Percentiles rank a stretch among this genome's conserved stretches.
phyloP scores from a whole-genome alignment of 129 eudicot species.

The Smallanthus sonchifolius region DNA sequence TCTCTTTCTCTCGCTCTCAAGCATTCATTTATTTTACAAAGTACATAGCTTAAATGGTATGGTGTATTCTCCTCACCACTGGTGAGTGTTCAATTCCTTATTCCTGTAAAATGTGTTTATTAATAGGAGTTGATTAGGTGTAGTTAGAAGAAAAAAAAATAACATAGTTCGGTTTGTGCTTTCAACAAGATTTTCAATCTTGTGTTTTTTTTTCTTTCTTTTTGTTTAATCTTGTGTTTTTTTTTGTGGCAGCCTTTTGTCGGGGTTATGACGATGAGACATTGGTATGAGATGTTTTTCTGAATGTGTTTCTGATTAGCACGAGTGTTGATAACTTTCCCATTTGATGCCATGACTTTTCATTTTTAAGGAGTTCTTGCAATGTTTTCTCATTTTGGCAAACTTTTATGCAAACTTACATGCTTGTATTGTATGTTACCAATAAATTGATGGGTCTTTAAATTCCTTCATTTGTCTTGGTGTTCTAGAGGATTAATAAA shows the following conservation, averaged over 20 bases:
- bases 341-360: conserved; percentile 6
- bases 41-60: too few relatives aligned
- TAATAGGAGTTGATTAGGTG: too few relatives aligned
- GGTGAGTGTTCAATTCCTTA: too few relatives aligned
- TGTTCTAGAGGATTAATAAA: background rate
- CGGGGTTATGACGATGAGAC: background rate
- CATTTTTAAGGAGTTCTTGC: conserved; percentile 1
- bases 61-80: too few relatives aligned
- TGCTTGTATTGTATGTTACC: conserved; percentile 1
- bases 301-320: conserved; percentile 18
- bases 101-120: too few relatives aligned
- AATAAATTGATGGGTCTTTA: conserved; percentile 13
- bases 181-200: background rate
- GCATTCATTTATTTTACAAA: too few relatives aligned
- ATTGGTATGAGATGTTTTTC: conserved; percentile 1
- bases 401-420: conserved; percentile 8
- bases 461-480: background rate
- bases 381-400: background rate
- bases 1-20: too few relatives aligned
- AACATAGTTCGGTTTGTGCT: too few relatives aligned
- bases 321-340: conserved; percentile 1
- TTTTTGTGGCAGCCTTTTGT: conserved; percentile 21
- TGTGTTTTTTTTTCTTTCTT: background rate
- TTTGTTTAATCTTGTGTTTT: background rate
- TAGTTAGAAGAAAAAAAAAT: too few relatives aligned